These are phyloP conservation scores for Hysterangium stoloniferum DNA, from an alignment of 768 basidiomycete genomes.

Conservation along the genomic window DNA sequence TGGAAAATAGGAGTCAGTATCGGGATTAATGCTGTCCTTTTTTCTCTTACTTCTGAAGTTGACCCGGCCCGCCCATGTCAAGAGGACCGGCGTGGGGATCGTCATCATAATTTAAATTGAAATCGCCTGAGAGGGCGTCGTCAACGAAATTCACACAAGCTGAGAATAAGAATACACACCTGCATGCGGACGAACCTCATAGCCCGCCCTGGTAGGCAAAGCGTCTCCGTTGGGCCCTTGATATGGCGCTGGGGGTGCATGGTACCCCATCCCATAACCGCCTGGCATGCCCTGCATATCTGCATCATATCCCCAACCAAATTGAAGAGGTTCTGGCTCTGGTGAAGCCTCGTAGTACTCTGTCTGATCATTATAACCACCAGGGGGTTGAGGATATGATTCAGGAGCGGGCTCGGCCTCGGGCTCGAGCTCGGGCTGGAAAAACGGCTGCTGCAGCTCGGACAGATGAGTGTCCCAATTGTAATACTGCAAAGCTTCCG, in stretches of 20 bases:
- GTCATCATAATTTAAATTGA: conserved; percentile 12
- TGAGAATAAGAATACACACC: neutral
- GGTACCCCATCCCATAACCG: neutral
- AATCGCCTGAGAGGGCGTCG: neutral
- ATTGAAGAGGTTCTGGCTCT: neutral
- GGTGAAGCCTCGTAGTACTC: too few species aligned
- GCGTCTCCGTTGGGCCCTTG: neutral
- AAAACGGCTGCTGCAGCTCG: too few species aligned
- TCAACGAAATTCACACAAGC: neutral
- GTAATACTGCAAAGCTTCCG: too few species aligned
- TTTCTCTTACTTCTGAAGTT: neutral
- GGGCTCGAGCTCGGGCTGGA: too few species aligned
- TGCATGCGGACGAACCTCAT: neutral
- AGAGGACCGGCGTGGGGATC: conserved; percentile 1
- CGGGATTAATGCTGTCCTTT: neutral
- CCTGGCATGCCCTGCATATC: neutral
- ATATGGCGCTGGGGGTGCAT: neutral
- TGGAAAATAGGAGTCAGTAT: neutral
- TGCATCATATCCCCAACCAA: neutral
- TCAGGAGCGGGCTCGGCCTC: too few species aligned
- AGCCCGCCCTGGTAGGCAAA: too few species aligned
- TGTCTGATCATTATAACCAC: too few species aligned
- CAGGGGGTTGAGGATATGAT: too few species aligned
- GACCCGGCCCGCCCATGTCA: conserved; percentile 4
- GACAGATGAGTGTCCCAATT: too few species aligned